Conservation (phyloP, 306 rosid genomes). For the Purshia tridentata region DNA sequence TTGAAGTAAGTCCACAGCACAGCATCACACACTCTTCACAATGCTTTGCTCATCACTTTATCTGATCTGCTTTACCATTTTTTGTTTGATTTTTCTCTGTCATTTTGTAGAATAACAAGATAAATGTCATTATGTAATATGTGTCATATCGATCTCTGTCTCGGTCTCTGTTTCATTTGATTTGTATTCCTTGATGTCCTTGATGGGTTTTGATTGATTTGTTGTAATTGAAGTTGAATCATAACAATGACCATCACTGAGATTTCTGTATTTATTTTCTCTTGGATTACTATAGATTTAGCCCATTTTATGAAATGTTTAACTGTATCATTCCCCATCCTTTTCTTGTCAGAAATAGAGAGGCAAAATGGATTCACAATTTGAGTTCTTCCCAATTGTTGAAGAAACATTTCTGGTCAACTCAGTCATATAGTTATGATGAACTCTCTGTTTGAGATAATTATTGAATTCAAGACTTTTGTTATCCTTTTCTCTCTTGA, state of each 20-base stretch:
- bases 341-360: constrained; percentile 11
- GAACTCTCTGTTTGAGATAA: not conserved
- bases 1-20: constrained; percentile 43
- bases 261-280: too few species aligned
- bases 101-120: not conserved
- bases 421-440: not conserved
- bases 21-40: not conserved
- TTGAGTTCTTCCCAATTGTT: not conserved
- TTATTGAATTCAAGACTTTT: not conserved
- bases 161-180: constrained; percentile 5
- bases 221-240: constrained; percentile 1
- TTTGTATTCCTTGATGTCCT: constrained; percentile 6
- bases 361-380: not conserved
- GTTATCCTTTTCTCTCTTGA: not conserved
- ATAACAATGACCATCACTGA: not conserved
- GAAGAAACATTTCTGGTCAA: not conserved
- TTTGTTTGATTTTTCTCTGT: not conserved
- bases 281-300: not conserved
- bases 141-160: not conserved
- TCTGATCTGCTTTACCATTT: not conserved
- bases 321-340: not conserved
- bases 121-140: not conserved
- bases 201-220: constrained; percentile 21
- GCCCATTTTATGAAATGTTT: not conserved
- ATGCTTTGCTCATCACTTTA: not conserved